Evolutionary conservation across 345 rosid genomes (phyloP).

Genomic region (Aquilaria sinensis): DNA sequence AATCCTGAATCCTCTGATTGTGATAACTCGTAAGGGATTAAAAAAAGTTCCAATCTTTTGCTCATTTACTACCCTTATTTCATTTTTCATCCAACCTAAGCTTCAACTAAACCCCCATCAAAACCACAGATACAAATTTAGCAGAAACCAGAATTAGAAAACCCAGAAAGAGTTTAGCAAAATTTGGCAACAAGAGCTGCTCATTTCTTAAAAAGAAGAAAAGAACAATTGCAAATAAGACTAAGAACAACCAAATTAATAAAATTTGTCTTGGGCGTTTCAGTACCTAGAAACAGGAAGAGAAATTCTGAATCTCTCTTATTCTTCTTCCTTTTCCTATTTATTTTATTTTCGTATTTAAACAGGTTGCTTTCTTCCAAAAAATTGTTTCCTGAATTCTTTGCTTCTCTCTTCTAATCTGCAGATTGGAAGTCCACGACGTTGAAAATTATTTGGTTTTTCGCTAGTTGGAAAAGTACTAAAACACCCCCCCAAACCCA

Average conservation of each 20-base stretch:
- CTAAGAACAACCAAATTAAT: background rate
- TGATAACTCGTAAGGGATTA: background rate
- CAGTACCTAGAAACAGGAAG: constrained; percentile 25
- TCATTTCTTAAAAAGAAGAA: background rate
- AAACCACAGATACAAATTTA: too few relatives aligned
- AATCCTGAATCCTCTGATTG: background rate
- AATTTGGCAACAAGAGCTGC: background rate
- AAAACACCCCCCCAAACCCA: too few relatives aligned
- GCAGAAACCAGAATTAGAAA: background rate
- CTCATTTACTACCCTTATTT: too few relatives aligned
- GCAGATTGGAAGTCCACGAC: too few relatives aligned
- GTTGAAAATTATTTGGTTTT: too few relatives aligned
- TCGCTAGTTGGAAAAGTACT: too few relatives aligned
- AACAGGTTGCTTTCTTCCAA: background rate
- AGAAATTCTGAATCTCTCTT: constrained; percentile 9
- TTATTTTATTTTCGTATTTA: background rate
- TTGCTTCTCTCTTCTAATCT: constrained; percentile 1
- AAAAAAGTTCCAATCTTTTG: background rate
- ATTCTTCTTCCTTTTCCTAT: background rate
- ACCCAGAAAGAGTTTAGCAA: background rate
- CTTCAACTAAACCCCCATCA: background rate
- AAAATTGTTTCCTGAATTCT: constrained; percentile 17
- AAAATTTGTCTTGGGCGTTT: background rate
- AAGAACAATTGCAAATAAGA: background rate
- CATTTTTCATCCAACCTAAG: background rate